phyloP scores from a whole-genome alignment of 2,329 filamentous ascomycete species.

The Alternaria tenuissima region DNA sequence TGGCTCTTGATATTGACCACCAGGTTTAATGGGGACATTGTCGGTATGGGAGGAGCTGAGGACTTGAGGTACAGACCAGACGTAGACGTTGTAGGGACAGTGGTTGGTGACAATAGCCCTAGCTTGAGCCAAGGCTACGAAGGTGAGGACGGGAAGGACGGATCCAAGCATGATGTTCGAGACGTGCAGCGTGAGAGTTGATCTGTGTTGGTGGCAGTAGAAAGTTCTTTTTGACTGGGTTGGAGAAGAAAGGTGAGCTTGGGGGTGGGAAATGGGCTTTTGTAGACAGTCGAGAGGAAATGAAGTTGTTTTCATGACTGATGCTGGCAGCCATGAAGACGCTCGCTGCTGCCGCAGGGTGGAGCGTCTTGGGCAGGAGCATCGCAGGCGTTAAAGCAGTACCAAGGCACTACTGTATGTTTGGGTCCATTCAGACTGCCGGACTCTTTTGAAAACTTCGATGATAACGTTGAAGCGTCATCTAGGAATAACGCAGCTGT shows the following conservation, averaged over 20 bases:
- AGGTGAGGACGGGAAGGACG: slow-evolving; percentile 22
- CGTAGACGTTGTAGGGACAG: slow-evolving; percentile 29
- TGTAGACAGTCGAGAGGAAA: background rate
- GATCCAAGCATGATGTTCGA: slow-evolving; percentile 26
- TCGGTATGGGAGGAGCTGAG: slow-evolving; percentile 21
- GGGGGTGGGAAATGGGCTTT: slow-evolving; percentile 3
- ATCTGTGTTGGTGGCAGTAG: slow-evolving; percentile 16
- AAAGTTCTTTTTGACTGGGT: slow-evolving; percentile 18
- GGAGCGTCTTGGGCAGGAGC: background rate
- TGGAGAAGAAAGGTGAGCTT: slow-evolving; percentile 24
- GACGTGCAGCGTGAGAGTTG: slow-evolving; percentile 2
- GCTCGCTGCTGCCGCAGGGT: background rate
- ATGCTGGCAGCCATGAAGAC: slow-evolving; percentile 3
- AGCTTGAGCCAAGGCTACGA: slow-evolving; percentile 30
- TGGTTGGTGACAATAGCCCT: slow-evolving; percentile 41
- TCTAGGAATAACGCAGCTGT: background rate
- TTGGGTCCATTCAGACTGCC: background rate
- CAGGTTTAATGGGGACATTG: slow-evolving; percentile 27
- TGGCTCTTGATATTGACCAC: slow-evolving; percentile 33
- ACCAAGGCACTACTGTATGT: background rate
- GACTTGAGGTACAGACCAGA: slow-evolving; percentile 33
- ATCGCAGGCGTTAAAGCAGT: background rate
- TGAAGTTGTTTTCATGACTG: slow-evolving; percentile 14
- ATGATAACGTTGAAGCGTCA: background rate
- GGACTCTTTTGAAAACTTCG: background rate